Percentiles rank a stretch among this genome's conserved stretches.
Evolutionary conservation across 495 filamentous ascomycete species (phyloP).

Genomic region (Lophium mytilinum): DNA sequence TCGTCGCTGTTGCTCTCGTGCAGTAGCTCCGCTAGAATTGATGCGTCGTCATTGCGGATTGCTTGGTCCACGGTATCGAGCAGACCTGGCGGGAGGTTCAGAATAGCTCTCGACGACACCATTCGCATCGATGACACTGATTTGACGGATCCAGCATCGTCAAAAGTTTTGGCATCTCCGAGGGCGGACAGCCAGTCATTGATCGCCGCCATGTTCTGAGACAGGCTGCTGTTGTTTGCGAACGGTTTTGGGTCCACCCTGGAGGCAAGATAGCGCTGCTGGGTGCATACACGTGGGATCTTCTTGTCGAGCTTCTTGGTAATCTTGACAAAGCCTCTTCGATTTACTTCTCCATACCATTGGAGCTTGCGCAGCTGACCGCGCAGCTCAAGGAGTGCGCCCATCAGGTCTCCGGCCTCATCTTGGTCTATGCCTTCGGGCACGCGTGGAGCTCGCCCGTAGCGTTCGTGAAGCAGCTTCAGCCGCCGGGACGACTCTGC

Average conservation of each 20-base stretch:
- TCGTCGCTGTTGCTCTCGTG: constrained; percentile 46
- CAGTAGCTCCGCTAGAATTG: constrained; percentile 51
- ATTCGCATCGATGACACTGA: constrained; percentile 65
- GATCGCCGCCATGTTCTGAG: constrained; percentile 61
- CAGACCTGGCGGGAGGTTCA: constrained; percentile 57
- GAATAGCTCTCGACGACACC: constrained; percentile 57
- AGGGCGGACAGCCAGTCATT: constrained; percentile 86
- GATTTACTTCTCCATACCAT: constrained; percentile 97
- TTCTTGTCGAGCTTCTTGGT: constrained; percentile 97
- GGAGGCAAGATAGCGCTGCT: constrained; percentile 72
- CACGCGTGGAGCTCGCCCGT: constrained; percentile 52
- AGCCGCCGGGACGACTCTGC: constrained; percentile 71
- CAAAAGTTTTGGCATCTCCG: constrained; percentile 58
- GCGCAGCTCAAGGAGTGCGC: constrained; percentile 77
- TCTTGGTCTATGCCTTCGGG: constrained; percentile 54
- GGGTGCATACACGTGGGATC: constrained; percentile 58
- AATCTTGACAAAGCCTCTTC: constrained; percentile 92
- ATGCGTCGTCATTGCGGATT: constrained; percentile 64
- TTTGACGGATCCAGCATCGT: constrained; percentile 63
- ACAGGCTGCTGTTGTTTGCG: constrained; percentile 62
- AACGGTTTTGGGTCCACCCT: constrained; percentile 83
- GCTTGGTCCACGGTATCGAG: constrained; percentile 71
- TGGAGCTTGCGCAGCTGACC: constrained; percentile 82
- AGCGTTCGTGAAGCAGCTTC: constrained; percentile 76
- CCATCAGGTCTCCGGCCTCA: constrained; percentile 82